Conservation (phyloP, 192 early-diverging fungal genomes). For the Coemansia sp. region DNA sequence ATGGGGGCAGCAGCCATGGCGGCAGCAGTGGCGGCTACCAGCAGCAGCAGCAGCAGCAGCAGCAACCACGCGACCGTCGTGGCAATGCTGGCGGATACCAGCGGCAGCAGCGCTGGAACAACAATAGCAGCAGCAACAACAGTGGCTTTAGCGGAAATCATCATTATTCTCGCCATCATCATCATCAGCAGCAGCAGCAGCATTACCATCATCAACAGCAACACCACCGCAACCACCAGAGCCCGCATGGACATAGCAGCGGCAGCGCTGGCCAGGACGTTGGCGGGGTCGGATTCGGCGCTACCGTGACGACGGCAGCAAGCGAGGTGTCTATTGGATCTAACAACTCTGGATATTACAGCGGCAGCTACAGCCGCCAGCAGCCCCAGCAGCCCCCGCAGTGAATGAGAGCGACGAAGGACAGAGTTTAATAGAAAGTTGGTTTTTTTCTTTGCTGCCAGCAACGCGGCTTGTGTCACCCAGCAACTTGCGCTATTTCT, state of each 20-base stretch:
- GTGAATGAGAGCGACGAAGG: too few species aligned
- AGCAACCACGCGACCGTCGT: constrained; percentile 25
- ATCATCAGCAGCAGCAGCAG: background rate
- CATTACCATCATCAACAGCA: constrained; percentile 13
- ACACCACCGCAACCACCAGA: constrained; percentile 6
- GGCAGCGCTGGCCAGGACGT: background rate
- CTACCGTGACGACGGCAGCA: background rate
- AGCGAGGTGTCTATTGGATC: constrained; percentile 6
- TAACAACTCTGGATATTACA: background rate
- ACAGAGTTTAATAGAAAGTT: too few species aligned
- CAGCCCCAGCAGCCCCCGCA: too few species aligned
- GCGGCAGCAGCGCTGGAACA: constrained; percentile 35
- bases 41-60: constrained; percentile 9
- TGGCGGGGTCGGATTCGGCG: background rate
- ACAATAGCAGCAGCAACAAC: constrained; percentile 10
- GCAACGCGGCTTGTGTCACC: too few species aligned
- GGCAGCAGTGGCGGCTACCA: constrained; percentile 2
- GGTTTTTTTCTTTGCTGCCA: too few species aligned
- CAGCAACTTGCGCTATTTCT: too few species aligned
- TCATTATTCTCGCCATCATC: background rate
- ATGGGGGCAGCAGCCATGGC: background rate
- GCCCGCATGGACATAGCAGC: constrained; percentile 1
- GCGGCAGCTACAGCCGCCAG: background rate
- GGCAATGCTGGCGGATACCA: constrained; percentile 14
- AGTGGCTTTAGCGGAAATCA: background rate